A percentile compares a stretch with the other conserved stretches of the same genome.
Evolutionary conservation across 2,329 filamentous ascomycete species (phyloP).

Genomic region (Xylaria sp.): DNA sequence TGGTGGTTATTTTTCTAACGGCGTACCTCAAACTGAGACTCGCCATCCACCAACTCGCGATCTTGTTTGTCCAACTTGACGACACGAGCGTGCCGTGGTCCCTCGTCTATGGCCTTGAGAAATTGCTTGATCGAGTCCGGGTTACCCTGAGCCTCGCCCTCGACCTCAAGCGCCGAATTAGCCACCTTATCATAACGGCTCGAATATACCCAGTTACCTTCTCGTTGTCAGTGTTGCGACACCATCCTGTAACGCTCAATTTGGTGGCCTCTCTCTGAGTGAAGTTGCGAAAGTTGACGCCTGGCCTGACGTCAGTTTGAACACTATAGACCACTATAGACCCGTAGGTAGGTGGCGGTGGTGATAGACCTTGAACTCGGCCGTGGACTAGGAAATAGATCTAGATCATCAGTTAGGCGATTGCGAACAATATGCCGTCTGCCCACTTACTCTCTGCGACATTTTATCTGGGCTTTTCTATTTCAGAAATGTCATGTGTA

Average conservation of each 20-base stretch:
- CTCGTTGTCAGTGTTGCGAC: conserved; percentile 65
- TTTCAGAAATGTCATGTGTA: background rate
- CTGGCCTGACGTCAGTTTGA: conserved; percentile 50
- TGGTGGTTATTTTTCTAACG: conserved; percentile 41
- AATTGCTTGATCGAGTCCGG: conserved; percentile 73
- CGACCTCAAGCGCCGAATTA: conserved; percentile 67
- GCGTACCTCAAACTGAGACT: conserved; percentile 71
- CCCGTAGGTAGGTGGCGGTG: background rate
- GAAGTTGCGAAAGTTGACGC: conserved; percentile 68
- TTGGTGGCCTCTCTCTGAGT: conserved; percentile 62
- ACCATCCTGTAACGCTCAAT: conserved; percentile 68
- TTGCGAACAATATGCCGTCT: background rate
- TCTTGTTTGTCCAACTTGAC: conserved; percentile 76
- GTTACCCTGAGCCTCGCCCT: conserved; percentile 86
- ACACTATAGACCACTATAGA: background rate
- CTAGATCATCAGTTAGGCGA: conserved; percentile 48
- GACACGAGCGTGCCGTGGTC: conserved; percentile 77
- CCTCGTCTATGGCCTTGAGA: conserved; percentile 77
- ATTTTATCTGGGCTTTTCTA: conserved; percentile 23
- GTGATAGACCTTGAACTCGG: conserved; percentile 71
- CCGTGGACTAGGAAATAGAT: conserved; percentile 73
- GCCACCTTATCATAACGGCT: conserved; percentile 10
- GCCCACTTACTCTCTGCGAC: conserved; percentile 36
- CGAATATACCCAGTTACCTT: conserved; percentile 54
- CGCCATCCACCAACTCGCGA: conserved; percentile 71